Evolutionary conservation across 805 yeast species (phyloP), one percentile per base, ranked within the genome.

Genomic region (Debaryomyces tyrocola): DNA sequence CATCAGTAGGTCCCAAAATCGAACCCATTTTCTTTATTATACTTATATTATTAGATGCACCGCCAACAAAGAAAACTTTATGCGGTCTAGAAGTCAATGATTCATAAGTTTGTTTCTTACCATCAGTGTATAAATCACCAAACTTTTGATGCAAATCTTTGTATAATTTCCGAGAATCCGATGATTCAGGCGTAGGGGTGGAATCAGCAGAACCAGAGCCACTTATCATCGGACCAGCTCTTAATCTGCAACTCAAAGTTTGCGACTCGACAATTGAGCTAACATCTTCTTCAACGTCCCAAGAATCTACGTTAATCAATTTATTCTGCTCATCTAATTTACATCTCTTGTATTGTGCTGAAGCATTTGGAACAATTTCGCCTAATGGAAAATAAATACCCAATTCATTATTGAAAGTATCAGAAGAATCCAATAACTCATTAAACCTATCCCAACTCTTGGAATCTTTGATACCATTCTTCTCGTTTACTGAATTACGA

Each of bases 371-470:
- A 18, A 90, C 88, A 53, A 90, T 90, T 62, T 90, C 97, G n/a
- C 94, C 90, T 3, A 86, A 66, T 10, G 96, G 95, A 70, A 91
- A 90, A 63, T 87, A 90, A 41, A 88, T 77, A 0, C 96, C 97
- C 24, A 90, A 63, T 49, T 77, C 75, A 39, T 71, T 58, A 46
- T 75, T 69, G 41, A 72, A 70, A 6, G 48, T 41, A n/a, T 43
- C 60, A 18, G 66, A 59, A 3, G 55, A 50, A 46, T 78, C 78
- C 46, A 85, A 61, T 3, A 85, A 66, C 39, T 75, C 73, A 58
- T 84, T 78, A 55, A 87, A 87, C 49, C 74, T 66, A 40, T 73
- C 70, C 92, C 92, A 86, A n/a, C 73, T 68, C 31, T 70, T 64
- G 5, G 54, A 52, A 4, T 63, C 62, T 2, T 57, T 53, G 11